These are phyloP conservation scores for Candida verbasci DNA, from an alignment of 805 yeast species.

Conservation along the genomic window DNA sequence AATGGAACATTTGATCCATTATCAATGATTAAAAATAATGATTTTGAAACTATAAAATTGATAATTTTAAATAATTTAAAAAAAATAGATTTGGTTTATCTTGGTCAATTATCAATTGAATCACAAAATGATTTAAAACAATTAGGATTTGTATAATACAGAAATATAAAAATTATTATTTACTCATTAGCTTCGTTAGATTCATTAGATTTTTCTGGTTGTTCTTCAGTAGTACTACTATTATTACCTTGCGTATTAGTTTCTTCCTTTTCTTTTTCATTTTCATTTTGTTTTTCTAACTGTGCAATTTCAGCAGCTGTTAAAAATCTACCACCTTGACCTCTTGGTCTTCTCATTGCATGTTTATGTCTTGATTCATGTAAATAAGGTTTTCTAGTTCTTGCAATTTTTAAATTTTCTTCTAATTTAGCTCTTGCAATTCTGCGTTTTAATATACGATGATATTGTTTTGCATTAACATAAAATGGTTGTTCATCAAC, in stretches of 20 bases:
- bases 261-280: slow-evolving; percentile 26
- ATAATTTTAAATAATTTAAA: slow-evolving; percentile 23
- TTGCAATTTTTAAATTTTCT: slow-evolving; percentile 78
- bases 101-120: slow-evolving; percentile 19
- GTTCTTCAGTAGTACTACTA: too few species aligned
- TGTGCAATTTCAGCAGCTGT: slow-evolving; percentile 75
- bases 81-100: slow-evolving; percentile 20
- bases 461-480: slow-evolving; percentile 97
- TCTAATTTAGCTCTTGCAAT: slow-evolving; percentile 91
- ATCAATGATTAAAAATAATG: slow-evolving; percentile 42
- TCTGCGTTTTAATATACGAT: slow-evolving; percentile 87
- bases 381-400: slow-evolving; percentile 88
- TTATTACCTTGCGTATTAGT: neutral
- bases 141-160: slow-evolving; percentile 11
- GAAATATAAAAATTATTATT: neutral
- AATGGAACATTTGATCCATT: slow-evolving; percentile 68
- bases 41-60: slow-evolving; percentile 22
- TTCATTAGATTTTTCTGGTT: too few species aligned
- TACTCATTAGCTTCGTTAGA: neutral
- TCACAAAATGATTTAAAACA: slow-evolving; percentile 7
- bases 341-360: slow-evolving; percentile 98
- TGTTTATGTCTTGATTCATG: slow-evolving; percentile 98
- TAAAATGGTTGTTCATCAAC: slow-evolving; percentile 82
- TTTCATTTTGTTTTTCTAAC: slow-evolving; percentile 27
- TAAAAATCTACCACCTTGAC: slow-evolving; percentile 95